Evolutionary conservation across 2,329 filamentous ascomycete genomes (phyloP), one percentile per base, ranked within the genome.

Genomic region (Nemania bipapillata): DNA sequence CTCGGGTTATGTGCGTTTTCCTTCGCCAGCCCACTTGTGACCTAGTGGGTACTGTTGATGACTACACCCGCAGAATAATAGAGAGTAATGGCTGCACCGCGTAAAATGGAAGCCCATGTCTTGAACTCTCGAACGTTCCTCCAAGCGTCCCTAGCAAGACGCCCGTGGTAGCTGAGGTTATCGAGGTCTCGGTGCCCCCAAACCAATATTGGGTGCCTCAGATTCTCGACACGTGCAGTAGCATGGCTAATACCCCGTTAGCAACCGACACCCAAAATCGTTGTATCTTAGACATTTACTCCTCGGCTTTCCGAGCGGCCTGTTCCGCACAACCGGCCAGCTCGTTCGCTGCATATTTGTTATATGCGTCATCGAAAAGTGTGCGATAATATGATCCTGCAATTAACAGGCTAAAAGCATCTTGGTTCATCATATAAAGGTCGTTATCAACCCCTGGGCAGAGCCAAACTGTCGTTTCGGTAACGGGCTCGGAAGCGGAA

Each of bases 371-470:
- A 26, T 52, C 26, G 26, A 52, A 28, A 30, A 11, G 22, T 28
- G 15, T 52, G 26, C 24, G 49, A 30, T 30, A 5, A 40, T 6
- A 40, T 40, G 37, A 40, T 40, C 37, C 37, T 40, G 37, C 15
- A 40, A 40, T 52, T 52, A 30, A 52, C 26, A 52, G 49, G 24
- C 24, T 24, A 12, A 52, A 52, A 52, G 30, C 49, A 30, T 37
- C 52, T 55, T 55, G 52, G 30, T 55, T 55, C 30, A 55, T 55
- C 52, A 55, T 55, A 55, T 55, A 55, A 6, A 55, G 52, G 52
- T 55, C 28, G 30, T 55, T 55, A 20, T 55, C 52, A 22, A 55
- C 49, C 49, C 49, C 49, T 28, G n/a, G 42, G 49, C n/a, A 52
- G 49, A 52, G 24, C 49, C 49, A 52, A 52, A 52, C 49, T 52